Percentiles rank a stretch among this genome's conserved stretches.
Conservation (phyloP, 2,329 filamentous ascomycete species). For the Colletotrichum navitas region DNA sequence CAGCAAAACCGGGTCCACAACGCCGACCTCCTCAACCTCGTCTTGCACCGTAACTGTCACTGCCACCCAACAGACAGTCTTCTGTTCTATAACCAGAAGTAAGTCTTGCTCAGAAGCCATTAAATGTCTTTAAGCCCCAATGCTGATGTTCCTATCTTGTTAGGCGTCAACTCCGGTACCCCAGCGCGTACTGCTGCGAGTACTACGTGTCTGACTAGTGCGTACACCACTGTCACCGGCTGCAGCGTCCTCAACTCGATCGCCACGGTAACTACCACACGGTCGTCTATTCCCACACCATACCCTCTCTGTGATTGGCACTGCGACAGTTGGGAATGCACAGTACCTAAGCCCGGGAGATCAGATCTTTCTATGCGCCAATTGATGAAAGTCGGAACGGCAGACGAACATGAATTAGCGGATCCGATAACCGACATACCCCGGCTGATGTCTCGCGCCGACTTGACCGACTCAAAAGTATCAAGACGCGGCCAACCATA, state of each 20-base stretch:
- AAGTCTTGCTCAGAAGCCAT: background rate
- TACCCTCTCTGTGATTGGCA: background rate
- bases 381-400: background rate
- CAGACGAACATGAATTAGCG: background rate
- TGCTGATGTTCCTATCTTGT: background rate
- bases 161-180: conserved; percentile 6
- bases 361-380: background rate
- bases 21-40: conserved; percentile 5
- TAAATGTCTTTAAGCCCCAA: background rate
- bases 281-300: background rate
- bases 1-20: background rate
- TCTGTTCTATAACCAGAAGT: conserved; percentile 35
- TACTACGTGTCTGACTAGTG: conserved; percentile 13
- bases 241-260: conserved; percentile 29
- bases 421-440: background rate
- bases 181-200: background rate
- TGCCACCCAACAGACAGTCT: conserved; percentile 32
- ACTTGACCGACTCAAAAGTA: background rate
- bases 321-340: background rate
- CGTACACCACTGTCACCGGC: conserved; percentile 28
- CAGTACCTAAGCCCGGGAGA: background rate
- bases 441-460: background rate
- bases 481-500: background rate
- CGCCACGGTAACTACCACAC: background rate
- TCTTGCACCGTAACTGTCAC: conserved; percentile 32